A percentile compares a stretch with the other conserved stretches of the same genome.
phyloP scores from a whole-genome alignment of 2,329 filamentous ascomycete genomes.

The Ceratocystis papillata region DNA sequence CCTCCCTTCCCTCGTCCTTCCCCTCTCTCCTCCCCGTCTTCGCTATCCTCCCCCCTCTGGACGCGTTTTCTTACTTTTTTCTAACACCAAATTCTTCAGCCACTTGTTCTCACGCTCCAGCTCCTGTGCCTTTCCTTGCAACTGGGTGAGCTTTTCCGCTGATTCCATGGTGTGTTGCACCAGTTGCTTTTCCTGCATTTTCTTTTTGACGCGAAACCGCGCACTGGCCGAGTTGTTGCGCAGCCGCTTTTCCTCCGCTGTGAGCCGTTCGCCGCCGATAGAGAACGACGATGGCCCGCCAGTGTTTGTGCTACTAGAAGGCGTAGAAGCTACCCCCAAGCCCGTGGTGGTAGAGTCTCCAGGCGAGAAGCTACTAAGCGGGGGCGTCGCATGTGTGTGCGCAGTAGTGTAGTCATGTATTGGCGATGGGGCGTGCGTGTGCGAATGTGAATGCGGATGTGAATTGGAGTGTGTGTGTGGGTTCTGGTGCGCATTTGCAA shows the following conservation, averaged over 20 bases:
- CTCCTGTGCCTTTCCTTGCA: slow-evolving; percentile 46
- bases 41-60: neutral
- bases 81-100: slow-evolving; percentile 48
- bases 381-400: neutral
- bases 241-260: slow-evolving; percentile 52
- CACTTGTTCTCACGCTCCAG: slow-evolving; percentile 51
- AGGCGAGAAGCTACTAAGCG: neutral
- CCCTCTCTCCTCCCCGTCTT: neutral
- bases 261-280: slow-evolving; percentile 26
- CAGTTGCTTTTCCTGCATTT: slow-evolving; percentile 55
- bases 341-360: neutral
- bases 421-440: neutral
- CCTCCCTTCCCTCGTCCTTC: neutral
- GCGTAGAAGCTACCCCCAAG: neutral
- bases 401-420: neutral
- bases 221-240: slow-evolving; percentile 56
- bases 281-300: neutral
- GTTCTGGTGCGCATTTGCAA: neutral
- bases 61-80: slow-evolving; percentile 34
- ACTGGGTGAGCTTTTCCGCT: slow-evolving; percentile 46
- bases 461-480: neutral
- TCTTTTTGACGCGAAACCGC: slow-evolving; percentile 60
- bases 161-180: slow-evolving; percentile 51
- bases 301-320: neutral
- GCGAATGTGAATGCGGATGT: neutral